Conservation (phyloP, 2,329 filamentous ascomycete species). For the Fonsecaea multimorphosa region DNA sequence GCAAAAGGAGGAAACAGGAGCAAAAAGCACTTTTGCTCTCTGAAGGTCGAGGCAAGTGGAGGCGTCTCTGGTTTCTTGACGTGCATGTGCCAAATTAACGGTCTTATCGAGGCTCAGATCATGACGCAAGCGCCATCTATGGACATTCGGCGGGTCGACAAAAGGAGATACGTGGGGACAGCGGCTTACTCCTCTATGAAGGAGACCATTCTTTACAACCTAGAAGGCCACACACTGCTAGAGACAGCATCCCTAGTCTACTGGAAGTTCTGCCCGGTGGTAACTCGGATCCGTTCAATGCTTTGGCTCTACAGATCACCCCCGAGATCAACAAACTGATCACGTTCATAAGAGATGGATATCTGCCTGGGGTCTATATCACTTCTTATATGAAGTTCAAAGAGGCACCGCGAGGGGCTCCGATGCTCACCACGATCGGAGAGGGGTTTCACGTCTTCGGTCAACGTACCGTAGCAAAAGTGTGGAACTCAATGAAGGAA, state of each 20-base stretch:
- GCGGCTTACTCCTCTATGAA: background rate
- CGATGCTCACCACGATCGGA: conserved; percentile 16
- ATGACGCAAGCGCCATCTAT: background rate
- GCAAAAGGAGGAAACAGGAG: conserved; percentile 7
- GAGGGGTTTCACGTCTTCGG: conserved; percentile 25
- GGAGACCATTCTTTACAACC: background rate
- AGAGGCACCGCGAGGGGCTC: conserved; percentile 5
- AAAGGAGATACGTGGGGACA: background rate
- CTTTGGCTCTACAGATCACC: conserved; percentile 15
- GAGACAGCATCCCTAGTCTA: background rate
- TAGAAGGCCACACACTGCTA: too few species aligned
- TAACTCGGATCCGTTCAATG: conserved; percentile 23
- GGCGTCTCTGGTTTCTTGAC: background rate
- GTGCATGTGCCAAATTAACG: background rate
- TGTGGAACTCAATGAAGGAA: conserved; percentile 28
- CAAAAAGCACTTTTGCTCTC: background rate
- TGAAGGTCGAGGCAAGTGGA: background rate
- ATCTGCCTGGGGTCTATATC: conserved; percentile 24
- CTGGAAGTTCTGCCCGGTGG: conserved; percentile 18
- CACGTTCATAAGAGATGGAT: conserved; percentile 24
- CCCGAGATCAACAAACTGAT: conserved; percentile 24
- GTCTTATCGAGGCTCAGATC: background rate
- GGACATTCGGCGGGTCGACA: background rate
- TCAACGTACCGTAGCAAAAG: conserved; percentile 12
- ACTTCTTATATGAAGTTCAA: conserved; percentile 22